Percentiles rank a stretch among this genome's conserved stretches.
phyloP scores from a whole-genome alignment of 2,329 filamentous ascomycete species.

The Stromatinia cepivora region DNA sequence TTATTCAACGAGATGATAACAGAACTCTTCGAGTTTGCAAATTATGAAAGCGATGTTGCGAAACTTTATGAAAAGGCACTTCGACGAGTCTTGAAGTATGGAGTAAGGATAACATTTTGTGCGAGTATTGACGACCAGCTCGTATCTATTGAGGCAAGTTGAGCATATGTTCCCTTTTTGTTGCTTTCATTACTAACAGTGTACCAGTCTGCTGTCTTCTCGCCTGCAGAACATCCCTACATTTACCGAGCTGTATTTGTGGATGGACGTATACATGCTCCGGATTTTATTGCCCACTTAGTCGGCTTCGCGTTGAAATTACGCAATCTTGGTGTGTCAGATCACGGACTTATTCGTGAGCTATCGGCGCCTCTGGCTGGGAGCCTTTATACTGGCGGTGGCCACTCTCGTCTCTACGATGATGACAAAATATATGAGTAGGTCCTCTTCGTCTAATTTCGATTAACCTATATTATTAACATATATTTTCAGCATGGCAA shows the following conservation, averaged over 20 bases:
- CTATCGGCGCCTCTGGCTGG: constrained; percentile 85
- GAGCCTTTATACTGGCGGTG: constrained; percentile 86
- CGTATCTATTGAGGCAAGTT: constrained; percentile 79
- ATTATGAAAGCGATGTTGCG: constrained; percentile 77
- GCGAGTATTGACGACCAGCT: constrained; percentile 97
- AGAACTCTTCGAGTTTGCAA: constrained; percentile 91
- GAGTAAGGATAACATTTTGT: constrained; percentile 81
- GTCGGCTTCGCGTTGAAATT: constrained; percentile 92
- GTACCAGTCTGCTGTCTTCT: constrained; percentile 75
- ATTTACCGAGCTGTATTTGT: constrained; percentile 96
- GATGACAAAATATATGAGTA: constrained; percentile 81
- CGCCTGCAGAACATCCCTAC: constrained; percentile 83
- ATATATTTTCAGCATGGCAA: constrained; percentile 54
- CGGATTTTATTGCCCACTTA: constrained; percentile 90
- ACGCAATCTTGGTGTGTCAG: constrained; percentile 86
- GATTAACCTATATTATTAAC: constrained; percentile 16
- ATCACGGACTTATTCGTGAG: constrained; percentile 91
- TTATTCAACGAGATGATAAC: constrained; percentile 89
- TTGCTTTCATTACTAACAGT: constrained; percentile 32
- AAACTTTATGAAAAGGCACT: constrained; percentile 77
- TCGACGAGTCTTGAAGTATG: constrained; percentile 71
- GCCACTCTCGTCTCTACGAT: constrained; percentile 90
- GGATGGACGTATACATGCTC: constrained; percentile 86
- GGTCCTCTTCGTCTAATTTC: constrained; percentile 35
- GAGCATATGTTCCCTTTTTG: neutral